phyloP scores from a whole-genome alignment of 331 rosid species.

The Phaseolus coccineus region DNA sequence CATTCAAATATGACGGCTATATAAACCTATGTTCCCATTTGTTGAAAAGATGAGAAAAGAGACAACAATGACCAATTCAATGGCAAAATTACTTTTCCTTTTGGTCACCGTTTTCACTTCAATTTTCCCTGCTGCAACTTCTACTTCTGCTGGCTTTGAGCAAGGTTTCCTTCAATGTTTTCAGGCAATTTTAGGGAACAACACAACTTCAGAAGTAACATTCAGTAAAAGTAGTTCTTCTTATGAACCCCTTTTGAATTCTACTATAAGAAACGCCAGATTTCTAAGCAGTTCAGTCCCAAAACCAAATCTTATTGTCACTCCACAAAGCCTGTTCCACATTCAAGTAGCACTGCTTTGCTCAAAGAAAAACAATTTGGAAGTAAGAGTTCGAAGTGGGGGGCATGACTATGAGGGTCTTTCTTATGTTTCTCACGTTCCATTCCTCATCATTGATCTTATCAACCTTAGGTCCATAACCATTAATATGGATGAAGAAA shows the following conservation, averaged over 20 bases:
- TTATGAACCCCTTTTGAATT: slow-evolving; percentile 26
- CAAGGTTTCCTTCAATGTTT: slow-evolving; percentile 32
- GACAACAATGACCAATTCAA: not conserved
- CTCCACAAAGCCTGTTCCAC: slow-evolving; percentile 31
- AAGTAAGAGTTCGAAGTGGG: slow-evolving; percentile 34
- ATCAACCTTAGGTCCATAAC: slow-evolving; percentile 48
- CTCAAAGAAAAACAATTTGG: not conserved
- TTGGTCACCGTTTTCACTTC: slow-evolving; percentile 7
- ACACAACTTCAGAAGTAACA: slow-evolving; percentile 18
- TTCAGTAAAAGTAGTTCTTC: slow-evolving; percentile 34
- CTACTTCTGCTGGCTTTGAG: not conserved
- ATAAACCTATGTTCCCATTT: not conserved
- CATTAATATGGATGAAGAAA: slow-evolving; percentile 42
- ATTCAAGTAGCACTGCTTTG: slow-evolving; percentile 29
- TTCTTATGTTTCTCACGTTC: slow-evolving; percentile 42
- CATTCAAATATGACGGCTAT: not conserved
- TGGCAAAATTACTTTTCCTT: not conserved
- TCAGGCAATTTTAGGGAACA: slow-evolving; percentile 6
- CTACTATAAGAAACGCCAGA: slow-evolving; percentile 39
- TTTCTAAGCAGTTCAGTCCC: slow-evolving; percentile 32
- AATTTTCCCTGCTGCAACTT: slow-evolving; percentile 4
- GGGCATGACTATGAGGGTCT: slow-evolving; percentile 46
- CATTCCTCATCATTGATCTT: slow-evolving; percentile 60
- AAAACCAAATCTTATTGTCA: slow-evolving; percentile 33
- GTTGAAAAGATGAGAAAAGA: not conserved